Evolutionary conservation across 768 basidiomycete species (phyloP).

Genomic region (Rhodotorula babjevae): DNA sequence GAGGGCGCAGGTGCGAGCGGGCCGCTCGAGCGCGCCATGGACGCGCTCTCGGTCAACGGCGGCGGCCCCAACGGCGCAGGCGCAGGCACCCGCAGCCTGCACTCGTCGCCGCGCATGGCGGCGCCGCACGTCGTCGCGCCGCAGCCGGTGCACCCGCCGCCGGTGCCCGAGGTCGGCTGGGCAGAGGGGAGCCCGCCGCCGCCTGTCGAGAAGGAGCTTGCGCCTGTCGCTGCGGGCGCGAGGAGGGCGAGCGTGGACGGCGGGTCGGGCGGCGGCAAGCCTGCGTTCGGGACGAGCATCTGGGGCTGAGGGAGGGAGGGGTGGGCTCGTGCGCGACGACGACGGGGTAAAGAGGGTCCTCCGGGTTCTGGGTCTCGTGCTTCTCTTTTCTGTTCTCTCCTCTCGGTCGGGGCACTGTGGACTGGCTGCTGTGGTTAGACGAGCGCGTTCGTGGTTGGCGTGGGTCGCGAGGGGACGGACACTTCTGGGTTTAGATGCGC

Average conservation of each 20-base stretch:
- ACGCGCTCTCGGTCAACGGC: not conserved
- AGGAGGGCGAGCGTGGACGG: slow-evolving; percentile 10
- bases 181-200: not conserved
- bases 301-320: slow-evolving; percentile 3
- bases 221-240: not conserved
- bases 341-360: not conserved
- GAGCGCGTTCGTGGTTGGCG: too few relatives aligned
- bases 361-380: not conserved
- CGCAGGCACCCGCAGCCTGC: slow-evolving; percentile 1
- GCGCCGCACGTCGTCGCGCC: too few relatives aligned
- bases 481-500: not conserved
- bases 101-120: not conserved
- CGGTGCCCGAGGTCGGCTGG: not conserved
- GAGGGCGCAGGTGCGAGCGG: not conserved
- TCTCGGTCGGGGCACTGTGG: not conserved
- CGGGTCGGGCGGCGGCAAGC: not conserved
- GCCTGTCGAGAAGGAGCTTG: not conserved
- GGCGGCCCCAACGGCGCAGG: not conserved
- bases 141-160: too few relatives aligned
- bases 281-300: slow-evolving; percentile 20
- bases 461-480: too few relatives aligned
- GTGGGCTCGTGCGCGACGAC: too few relatives aligned
- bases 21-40: slow-evolving; percentile 3
- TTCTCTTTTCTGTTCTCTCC: not conserved
- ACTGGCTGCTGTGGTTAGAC: too few relatives aligned